Conservation (phyloP, 2,329 filamentous ascomycete species). For the Trichothecium roseum region DNA sequence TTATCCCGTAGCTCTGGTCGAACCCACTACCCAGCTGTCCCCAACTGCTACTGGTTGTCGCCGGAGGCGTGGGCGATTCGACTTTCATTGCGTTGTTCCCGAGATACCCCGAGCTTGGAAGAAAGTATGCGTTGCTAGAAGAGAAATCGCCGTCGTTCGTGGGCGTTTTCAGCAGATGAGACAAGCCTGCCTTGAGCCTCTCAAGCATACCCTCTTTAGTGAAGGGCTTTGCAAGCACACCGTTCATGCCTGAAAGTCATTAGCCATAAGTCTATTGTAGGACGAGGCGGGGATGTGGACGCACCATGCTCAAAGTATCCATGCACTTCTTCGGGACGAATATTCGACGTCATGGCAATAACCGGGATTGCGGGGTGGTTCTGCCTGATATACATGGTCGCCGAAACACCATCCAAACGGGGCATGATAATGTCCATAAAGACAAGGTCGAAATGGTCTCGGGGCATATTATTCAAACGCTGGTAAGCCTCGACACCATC, state of each 20-base stretch:
- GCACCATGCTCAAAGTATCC: constrained; percentile 95
- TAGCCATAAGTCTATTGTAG: constrained; percentile 1
- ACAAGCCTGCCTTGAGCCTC: constrained; percentile 80
- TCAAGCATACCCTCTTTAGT: constrained; percentile 77
- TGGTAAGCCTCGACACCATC: constrained; percentile 89
- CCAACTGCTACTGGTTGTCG: constrained; percentile 34
- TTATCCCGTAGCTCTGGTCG: constrained; percentile 35
- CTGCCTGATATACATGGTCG: constrained; percentile 85
- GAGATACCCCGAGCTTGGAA: constrained; percentile 22
- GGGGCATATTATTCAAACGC: constrained; percentile 49
- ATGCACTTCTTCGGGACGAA: constrained; percentile 89
- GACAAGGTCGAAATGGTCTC: constrained; percentile 52
- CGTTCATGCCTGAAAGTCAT: constrained; percentile 75
- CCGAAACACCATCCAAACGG: constrained; percentile 86
- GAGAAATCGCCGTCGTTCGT: constrained; percentile 30
- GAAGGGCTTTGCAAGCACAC: constrained; percentile 93
- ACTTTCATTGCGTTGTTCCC: constrained; percentile 34
- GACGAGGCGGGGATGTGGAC: constrained; percentile 17
- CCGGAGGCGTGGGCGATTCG: constrained; percentile 45
- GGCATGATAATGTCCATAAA: constrained; percentile 98
- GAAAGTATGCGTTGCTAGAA: constrained; percentile 19
- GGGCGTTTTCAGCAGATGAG: constrained; percentile 67
- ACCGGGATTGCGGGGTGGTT: constrained; percentile 76
- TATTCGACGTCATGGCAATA: constrained; percentile 98
- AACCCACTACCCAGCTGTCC: constrained; percentile 30